phyloP scores from a whole-genome alignment of 371 early-diverging fungal species.

The Rhizopus stolonifer region DNA sequence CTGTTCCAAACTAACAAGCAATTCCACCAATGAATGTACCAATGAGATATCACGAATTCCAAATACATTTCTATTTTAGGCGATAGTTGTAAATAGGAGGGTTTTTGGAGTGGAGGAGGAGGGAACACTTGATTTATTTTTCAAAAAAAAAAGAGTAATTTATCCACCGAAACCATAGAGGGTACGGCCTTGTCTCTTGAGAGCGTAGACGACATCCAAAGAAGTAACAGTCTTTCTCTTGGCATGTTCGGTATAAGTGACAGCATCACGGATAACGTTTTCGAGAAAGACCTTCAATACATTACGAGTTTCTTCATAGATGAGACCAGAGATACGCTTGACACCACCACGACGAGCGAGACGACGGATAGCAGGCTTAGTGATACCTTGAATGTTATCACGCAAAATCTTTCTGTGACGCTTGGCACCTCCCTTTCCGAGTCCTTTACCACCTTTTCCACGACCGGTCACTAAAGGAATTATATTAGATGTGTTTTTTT shows the following conservation, averaged over 20 bases:
- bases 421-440: too few relatives aligned
- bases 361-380: slow-evolving; percentile 99
- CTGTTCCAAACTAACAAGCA: too few relatives aligned
- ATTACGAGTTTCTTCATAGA: slow-evolving; percentile 98
- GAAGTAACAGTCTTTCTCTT: slow-evolving; percentile 99
- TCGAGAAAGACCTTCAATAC: slow-evolving; percentile 98
- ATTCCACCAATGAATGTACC: too few relatives aligned
- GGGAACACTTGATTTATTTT: too few relatives aligned
- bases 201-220: slow-evolving; percentile 93
- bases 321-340: slow-evolving; percentile 99
- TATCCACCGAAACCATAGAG: slow-evolving; percentile 57
- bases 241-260: slow-evolving; percentile 99
- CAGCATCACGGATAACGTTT: slow-evolving; percentile 97
- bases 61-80: too few relatives aligned
- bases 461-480: slow-evolving; percentile 73
- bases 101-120: too few relatives aligned
- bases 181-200: slow-evolving; percentile 98
- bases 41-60: too few relatives aligned
- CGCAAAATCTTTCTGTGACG: slow-evolving; percentile 99
- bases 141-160: slow-evolving; percentile 7
- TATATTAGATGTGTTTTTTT: background rate
- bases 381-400: slow-evolving; percentile 98
- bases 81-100: too few relatives aligned
- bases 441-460: slow-evolving; percentile 96
- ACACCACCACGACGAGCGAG: slow-evolving; percentile 99